Percentiles rank a stretch among this genome's conserved stretches.
Evolutionary conservation across 1,284 basidiomycete genomes (phyloP).

Genomic region (Heterobasidion occidentale): DNA sequence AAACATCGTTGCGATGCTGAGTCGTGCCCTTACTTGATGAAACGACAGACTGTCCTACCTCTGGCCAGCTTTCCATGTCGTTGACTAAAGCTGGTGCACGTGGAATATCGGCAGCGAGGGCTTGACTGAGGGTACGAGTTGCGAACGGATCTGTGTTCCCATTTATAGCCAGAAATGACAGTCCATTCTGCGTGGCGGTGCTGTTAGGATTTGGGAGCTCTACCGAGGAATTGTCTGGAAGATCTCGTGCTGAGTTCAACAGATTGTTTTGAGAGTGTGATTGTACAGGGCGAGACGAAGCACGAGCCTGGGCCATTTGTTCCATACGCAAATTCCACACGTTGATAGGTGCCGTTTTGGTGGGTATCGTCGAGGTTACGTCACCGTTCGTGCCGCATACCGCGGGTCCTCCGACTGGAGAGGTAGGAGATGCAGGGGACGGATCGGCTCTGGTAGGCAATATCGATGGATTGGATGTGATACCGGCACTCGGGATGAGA

Average conservation of each 20-base stretch:
- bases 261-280: constrained; percentile 8
- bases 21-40: constrained; percentile 9
- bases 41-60: constrained; percentile 28
- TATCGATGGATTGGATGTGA: constrained; percentile 11
- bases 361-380: constrained; percentile 4
- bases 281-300: constrained; percentile 10
- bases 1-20: constrained; percentile 3
- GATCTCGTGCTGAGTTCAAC: constrained; percentile 3
- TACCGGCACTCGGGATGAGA: constrained; percentile 7
- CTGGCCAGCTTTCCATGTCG: constrained; percentile 41
- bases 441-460: constrained; percentile 9
- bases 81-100: constrained; percentile 15
- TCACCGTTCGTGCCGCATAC: constrained; percentile 4
- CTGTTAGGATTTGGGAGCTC: constrained; percentile 3
- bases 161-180: neutral
- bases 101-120: neutral
- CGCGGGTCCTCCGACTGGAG: neutral
- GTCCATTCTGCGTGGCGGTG: neutral
- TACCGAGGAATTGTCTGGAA: constrained; percentile 1
- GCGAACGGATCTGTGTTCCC: neutral
- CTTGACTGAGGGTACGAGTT: neutral
- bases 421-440: constrained; percentile 5
- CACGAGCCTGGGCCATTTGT: constrained; percentile 32
- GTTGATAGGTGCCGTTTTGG: constrained; percentile 28
- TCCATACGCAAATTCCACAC: constrained; percentile 45